Percentiles rank a stretch among this genome's conserved stretches.
Conservation (phyloP, 805 yeast species). For the Ogataea nonfermentans region DNA sequence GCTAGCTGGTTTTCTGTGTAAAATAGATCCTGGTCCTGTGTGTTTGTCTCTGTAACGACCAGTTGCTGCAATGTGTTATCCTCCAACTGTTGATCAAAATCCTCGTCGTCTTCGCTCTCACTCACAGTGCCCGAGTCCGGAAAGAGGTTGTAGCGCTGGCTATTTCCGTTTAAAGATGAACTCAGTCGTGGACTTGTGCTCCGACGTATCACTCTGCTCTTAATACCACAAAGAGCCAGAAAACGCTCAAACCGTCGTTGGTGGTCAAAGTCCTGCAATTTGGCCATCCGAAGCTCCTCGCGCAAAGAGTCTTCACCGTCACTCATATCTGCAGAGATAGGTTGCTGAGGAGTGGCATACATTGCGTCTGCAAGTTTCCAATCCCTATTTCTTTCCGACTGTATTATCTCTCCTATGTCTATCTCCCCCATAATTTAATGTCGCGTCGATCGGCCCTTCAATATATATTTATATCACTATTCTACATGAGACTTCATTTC, state of each 20-base stretch:
- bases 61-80: conserved; percentile 11
- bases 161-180: conserved; percentile 11
- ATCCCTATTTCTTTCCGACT: conserved; percentile 5
- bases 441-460: conserved; percentile 8
- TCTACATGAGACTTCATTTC: not conserved
- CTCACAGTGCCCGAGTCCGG: conserved; percentile 22
- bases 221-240: conserved; percentile 24
- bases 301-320: conserved; percentile 46
- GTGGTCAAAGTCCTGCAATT: conserved; percentile 28
- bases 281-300: conserved; percentile 28
- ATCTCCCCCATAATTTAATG: conserved; percentile 8
- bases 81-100: conserved; percentile 5
- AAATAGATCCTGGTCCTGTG: conserved; percentile 18
- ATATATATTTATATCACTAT: not conserved
- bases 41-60: conserved; percentile 11
- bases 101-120: conserved; percentile 13
- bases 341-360: conserved; percentile 9
- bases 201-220: conserved; percentile 12
- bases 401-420: conserved; percentile 3
- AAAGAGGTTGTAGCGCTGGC: conserved; percentile 19
- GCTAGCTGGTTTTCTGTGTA: conserved; percentile 20
- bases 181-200: not conserved
- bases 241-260: conserved; percentile 28
- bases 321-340: conserved; percentile 20
- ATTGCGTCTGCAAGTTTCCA: not conserved